phyloP scores from a whole-genome alignment of 2,329 filamentous ascomycete genomes.

The Periconia sp. region DNA sequence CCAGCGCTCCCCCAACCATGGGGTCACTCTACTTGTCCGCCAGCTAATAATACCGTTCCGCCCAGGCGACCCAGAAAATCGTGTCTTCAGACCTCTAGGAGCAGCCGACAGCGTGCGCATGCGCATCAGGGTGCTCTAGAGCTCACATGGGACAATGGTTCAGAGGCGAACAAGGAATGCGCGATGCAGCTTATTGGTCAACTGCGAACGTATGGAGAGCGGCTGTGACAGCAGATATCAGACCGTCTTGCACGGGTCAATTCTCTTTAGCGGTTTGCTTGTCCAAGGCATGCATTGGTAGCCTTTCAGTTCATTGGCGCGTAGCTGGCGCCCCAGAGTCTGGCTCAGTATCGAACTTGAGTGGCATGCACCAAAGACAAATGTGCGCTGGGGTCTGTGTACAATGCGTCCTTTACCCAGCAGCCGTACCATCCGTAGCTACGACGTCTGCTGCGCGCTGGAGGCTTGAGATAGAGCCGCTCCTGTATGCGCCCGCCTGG shows the following conservation, averaged over 20 bases:
- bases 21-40: conserved; percentile 12
- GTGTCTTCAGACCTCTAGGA: conserved; percentile 4
- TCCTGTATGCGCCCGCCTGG: conserved; percentile 12
- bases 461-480: conserved; percentile 19
- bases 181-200: conserved; percentile 34
- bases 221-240: conserved; percentile 27
- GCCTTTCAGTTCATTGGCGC: conserved; percentile 34
- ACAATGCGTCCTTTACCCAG: conserved; percentile 22
- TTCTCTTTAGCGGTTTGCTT: conserved; percentile 25
- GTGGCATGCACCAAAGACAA: conserved; percentile 29
- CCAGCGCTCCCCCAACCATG: conserved; percentile 36
- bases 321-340: conserved; percentile 36
- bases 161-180: conserved; percentile 30
- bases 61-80: conserved; percentile 22
- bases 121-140: conserved; percentile 36
- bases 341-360: conserved; percentile 37
- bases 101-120: conserved; percentile 13
- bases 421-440: conserved; percentile 15
- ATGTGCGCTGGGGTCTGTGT: conserved; percentile 20
- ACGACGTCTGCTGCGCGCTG: conserved; percentile 15
- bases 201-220: conserved; percentile 24
- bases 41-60: conserved; percentile 23
- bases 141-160: conserved; percentile 23
- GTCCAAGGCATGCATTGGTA: conserved; percentile 34
- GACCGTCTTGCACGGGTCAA: conserved; percentile 21